Evolutionary conservation across 1,139 yeast species (phyloP).

Genomic region (Suhomyces choctaworum): DNA sequence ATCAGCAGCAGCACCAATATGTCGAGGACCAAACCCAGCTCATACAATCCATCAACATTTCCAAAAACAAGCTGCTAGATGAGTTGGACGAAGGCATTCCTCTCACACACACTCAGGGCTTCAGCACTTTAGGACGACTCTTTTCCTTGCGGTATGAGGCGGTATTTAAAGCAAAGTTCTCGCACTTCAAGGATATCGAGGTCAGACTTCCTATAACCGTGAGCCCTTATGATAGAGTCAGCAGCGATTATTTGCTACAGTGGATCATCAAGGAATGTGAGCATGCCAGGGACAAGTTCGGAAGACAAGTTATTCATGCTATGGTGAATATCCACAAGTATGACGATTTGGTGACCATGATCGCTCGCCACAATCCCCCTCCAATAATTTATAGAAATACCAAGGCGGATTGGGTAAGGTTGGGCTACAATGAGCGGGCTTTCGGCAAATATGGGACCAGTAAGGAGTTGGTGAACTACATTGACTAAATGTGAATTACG

Average conservation of each 20-base stretch:
- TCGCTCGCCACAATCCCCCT: slow-evolving; percentile 27
- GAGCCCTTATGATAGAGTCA: slow-evolving; percentile 51
- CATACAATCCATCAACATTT: slow-evolving; percentile 19
- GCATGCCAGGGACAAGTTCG: slow-evolving; percentile 38
- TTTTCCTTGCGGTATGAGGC: slow-evolving; percentile 56
- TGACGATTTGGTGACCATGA: slow-evolving; percentile 24
- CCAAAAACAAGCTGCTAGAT: slow-evolving; percentile 19
- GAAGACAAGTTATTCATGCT: slow-evolving; percentile 30
- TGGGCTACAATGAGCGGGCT: slow-evolving; percentile 39
- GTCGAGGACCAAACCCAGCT: slow-evolving; percentile 11
- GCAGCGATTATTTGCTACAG: slow-evolving; percentile 44
- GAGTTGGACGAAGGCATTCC: slow-evolving; percentile 44
- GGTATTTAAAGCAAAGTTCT: slow-evolving; percentile 48
- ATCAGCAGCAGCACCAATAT: slow-evolving; percentile 6
- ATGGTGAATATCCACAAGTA: slow-evolving; percentile 24
- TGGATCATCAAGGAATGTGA: slow-evolving; percentile 59
- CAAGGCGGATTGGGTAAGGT: slow-evolving; percentile 37
- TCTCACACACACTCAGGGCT: slow-evolving; percentile 46
- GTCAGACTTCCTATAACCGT: slow-evolving; percentile 53
- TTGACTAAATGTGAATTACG: slow-evolving; percentile 28
- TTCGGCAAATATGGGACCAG: slow-evolving; percentile 26
- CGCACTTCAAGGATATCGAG: slow-evolving; percentile 50
- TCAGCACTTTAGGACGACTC: slow-evolving; percentile 51
- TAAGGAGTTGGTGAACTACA: slow-evolving; percentile 26
- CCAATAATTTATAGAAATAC: slow-evolving; percentile 34